Conservation (phyloP, 2,329 filamentous ascomycete species). For the Pseudogymnoascus sp. region DNA sequence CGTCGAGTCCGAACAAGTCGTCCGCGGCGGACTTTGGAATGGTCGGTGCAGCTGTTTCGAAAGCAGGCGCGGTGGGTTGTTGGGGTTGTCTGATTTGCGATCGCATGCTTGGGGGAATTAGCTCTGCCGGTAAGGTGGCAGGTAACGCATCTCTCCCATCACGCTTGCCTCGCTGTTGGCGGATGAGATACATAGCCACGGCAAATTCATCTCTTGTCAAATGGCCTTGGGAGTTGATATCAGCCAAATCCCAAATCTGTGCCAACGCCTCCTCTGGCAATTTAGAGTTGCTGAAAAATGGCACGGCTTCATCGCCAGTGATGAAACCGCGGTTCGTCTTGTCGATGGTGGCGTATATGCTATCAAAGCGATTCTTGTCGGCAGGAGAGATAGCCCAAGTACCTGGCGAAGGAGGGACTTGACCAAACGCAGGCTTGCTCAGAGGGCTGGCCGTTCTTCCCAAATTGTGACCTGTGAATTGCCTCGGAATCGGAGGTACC, state of each 20-base stretch:
- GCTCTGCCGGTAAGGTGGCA: constrained; percentile 64
- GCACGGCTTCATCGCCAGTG: constrained; percentile 87
- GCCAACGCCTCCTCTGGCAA: constrained; percentile 82
- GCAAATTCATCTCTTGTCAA: constrained; percentile 87
- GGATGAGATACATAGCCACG: constrained; percentile 93
- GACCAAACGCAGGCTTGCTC: constrained; percentile 39
- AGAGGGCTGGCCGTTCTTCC: constrained; percentile 52
- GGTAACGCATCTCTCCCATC: constrained; percentile 56
- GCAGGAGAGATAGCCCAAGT: constrained; percentile 71
- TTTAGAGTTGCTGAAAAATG: constrained; percentile 87
- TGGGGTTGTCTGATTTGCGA: constrained; percentile 42
- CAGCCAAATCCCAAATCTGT: constrained; percentile 93
- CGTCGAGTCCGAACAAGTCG: constrained; percentile 87
- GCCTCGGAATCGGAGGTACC: constrained; percentile 63
- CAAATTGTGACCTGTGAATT: constrained; percentile 61
- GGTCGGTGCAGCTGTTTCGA: constrained; percentile 34
- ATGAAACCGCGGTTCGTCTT: constrained; percentile 73
- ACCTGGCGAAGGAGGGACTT: constrained; percentile 32
- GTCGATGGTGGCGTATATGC: constrained; percentile 76
- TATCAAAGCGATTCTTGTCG: constrained; percentile 83
- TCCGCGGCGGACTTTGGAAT: constrained; percentile 75
- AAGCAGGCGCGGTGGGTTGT: constrained; percentile 35
- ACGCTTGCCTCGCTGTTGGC: constrained; percentile 71
- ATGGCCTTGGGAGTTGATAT: constrained; percentile 83
- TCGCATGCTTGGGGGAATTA: constrained; percentile 83